Evolutionary conservation across 495 filamentous ascomycete genomes (phyloP).

Genomic region (Lasiosphaeriaceae sp.): DNA sequence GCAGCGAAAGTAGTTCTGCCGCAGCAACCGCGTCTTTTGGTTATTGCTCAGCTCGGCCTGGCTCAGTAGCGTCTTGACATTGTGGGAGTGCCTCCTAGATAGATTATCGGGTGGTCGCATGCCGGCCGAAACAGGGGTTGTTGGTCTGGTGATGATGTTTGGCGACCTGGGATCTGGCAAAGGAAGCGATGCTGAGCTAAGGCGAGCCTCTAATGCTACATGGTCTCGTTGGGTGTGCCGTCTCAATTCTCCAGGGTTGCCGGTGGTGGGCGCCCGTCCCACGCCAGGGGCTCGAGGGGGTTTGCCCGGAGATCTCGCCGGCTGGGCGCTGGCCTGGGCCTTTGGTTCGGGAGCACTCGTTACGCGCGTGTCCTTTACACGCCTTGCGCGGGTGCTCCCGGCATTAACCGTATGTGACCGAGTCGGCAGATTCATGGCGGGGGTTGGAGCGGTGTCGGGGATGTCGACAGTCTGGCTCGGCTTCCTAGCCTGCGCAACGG

Average conservation of each 20-base stretch:
- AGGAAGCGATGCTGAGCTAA: constrained; percentile 62
- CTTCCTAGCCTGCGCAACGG: constrained; percentile 69
- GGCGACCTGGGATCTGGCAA: constrained; percentile 56
- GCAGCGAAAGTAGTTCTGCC: constrained; percentile 70
- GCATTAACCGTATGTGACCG: constrained; percentile 61
- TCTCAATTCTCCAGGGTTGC: constrained; percentile 20
- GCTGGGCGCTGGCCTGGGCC: constrained; percentile 8
- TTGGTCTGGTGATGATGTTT: constrained; percentile 38
- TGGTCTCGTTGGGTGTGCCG: constrained; percentile 36
- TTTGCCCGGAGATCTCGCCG: constrained; percentile 24
- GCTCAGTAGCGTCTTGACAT: constrained; percentile 42
- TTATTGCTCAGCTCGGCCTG: constrained; percentile 50
- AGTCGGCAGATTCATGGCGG: constrained; percentile 42
- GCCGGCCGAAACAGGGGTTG: constrained; percentile 49
- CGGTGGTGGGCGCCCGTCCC: constrained; percentile 15
- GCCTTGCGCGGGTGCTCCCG: constrained; percentile 41
- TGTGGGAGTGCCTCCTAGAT: constrained; percentile 46
- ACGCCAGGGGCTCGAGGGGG: constrained; percentile 17
- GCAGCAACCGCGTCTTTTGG: constrained; percentile 59
- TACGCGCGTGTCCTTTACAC: constrained; percentile 38
- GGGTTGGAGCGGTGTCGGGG: constrained; percentile 45
- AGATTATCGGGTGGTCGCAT: constrained; percentile 48
- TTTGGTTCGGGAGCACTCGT: constrained; percentile 38
- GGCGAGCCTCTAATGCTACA: constrained; percentile 44
- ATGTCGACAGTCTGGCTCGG: constrained; percentile 56